Evolutionary conservation across 1,284 basidiomycete species (phyloP), one percentile per base, ranked within the genome.

Genomic region (Sphaerobolus stellatus): DNA sequence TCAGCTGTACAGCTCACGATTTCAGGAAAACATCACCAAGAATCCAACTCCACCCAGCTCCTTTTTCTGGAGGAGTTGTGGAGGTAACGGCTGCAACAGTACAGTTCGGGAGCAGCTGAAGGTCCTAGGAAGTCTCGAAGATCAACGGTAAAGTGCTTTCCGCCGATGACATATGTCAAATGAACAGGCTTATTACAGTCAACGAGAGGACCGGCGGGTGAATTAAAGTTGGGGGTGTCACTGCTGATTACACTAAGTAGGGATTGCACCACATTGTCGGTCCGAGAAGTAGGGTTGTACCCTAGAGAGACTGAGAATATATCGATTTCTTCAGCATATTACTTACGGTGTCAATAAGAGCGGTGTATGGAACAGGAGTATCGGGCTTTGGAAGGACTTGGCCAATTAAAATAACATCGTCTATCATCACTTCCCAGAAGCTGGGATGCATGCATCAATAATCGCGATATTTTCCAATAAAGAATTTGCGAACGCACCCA

Each of bases 101-200:
- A 60, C 84, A 50, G 14, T 6, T 5, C 14, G 25, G 31, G 16
- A 18, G 27, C 25, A 18, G n/a, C n/a, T n/a, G 45, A 59, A 64
- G 77, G 76, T 5, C 69, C 64, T 11, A 79, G 67, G 58, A 88
- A 83, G 65, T 88, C 85, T 38, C 83, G 78, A 28, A 84, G 80
- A 65, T 87, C 86, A 29, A 86, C 75, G 4, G 82, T 77, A 69
- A 88, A 88, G 52, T 76, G 66, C 63, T 73, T 75, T 2, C 85
- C 85, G 24, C 79, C 82, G 46, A 88, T 84, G 59, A 82, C 69
- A 67, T 86, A 88, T 1, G 74, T 68, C 18, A 88, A 67, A 4
- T 67, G 78, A 58, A 85, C 84, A 1, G 82, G 74, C 5, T 68
- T 68, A 6, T 67, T 63, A 64, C 80, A 81, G 40, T 43, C 40